Percentiles rank a stretch among this genome's conserved stretches.
phyloP scores from a whole-genome alignment of 176 grass and related monocot species.

The barley (Hordeum vulgare) region MorexV3_pseudomolecules_assembly NC_058522.1:559485709-559486208 shows the following conservation, averaged over 20 bases:
- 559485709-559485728: neutral
- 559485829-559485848: conserved; percentile 81
- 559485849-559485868: conserved; percentile 72
- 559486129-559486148: conserved; percentile 12
- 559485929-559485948: neutral
- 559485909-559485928: neutral
- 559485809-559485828: conserved; percentile 40
- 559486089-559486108: neutral
- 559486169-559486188: conserved; percentile 84
- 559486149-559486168: conserved; percentile 57
- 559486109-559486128: neutral
- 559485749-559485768: neutral
- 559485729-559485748: neutral
- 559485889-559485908: conserved; percentile 21
- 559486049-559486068: conserved; percentile 71
- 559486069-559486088: conserved; percentile 80
- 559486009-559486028: conserved; percentile 80
- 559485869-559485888: conserved; percentile 93
- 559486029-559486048: conserved; percentile 73
- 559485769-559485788: conserved; percentile 56
- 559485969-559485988: conserved; percentile 58
- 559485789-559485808: conserved; percentile 73
- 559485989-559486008: conserved; percentile 87
- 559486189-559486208: conserved; percentile 89
- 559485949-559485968: neutral